Evolutionary conservation across 106 monocot genomes (phyloP).

Genomic region (Dactylorhiza incarnata): DNA sequence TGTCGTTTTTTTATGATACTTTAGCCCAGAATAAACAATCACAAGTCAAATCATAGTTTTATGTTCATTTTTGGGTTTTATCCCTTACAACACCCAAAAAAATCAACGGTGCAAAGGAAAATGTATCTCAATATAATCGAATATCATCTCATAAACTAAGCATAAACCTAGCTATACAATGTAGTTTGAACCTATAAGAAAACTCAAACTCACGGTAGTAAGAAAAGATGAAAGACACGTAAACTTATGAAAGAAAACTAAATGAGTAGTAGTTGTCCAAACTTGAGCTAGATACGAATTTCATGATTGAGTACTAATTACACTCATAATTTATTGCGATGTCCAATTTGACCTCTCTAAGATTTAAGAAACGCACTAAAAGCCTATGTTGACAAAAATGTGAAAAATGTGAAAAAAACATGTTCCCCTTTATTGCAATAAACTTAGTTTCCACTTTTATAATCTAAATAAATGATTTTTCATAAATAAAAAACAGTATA

Average conservation of each 20-base stretch:
- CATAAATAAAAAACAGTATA: too few species aligned
- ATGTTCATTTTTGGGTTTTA: too few species aligned
- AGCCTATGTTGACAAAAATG: too few species aligned
- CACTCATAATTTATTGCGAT: neutral
- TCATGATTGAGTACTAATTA: neutral
- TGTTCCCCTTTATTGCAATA: neutral
- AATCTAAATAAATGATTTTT: too few species aligned
- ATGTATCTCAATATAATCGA: neutral
- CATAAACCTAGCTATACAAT: neutral
- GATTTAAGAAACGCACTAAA: neutral
- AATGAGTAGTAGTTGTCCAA: neutral
- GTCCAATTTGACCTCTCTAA: neutral
- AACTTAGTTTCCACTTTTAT: neutral
- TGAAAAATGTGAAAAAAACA: too few species aligned
- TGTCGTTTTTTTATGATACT: too few species aligned
- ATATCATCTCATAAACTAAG: neutral
- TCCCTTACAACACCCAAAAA: neutral
- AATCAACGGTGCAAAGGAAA: neutral
- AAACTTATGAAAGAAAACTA: neutral
- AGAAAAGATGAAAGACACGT: neutral
- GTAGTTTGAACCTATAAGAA: neutral
- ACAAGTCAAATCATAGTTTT: neutral
- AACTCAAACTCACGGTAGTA: neutral
- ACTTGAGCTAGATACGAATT: neutral
- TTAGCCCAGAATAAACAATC: neutral